Base-by-base conservation (phyloP, 805 yeast species). In the Diddensiella transvaalensis region DNA sequence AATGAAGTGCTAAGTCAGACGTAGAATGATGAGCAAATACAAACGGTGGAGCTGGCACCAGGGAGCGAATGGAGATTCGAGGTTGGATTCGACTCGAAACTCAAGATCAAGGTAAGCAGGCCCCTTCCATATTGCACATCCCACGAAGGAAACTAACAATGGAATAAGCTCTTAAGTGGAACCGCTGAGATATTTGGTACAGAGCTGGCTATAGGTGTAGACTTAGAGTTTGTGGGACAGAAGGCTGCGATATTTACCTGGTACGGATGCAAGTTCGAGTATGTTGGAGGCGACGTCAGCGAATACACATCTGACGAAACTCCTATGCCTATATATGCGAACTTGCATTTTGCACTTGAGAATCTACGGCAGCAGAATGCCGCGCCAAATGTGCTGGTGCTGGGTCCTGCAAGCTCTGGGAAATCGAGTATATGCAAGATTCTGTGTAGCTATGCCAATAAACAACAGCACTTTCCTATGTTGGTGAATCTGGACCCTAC, bases 151-250 rank as follows among this genome's bases (percentile, higher is more conserved):
- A 42, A 17, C 4, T 23, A 15, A n/a, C 8, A 17, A n/a, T 26
- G 4, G 46, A 26, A 40, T 43, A 22, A 60, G 57, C 72, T 83
- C 8, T 49, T 66, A 2, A 68, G 71, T 2, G 99, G 99, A 2
- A 74, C 82, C 2, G 96, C 87, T 1, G 99, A 93, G 68, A 77
- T 89, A 6, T 87, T 85, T 66, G 99, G 99, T 21, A 87, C 96
- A 2, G 99, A 93, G 63, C 75, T 93, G 21, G 86, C 96, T 2
- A 71, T 75, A 38, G 87, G 85, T 49, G 72, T 75, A 0, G 85
- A 80, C 19, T 83, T 80, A 58, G 61, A 66, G 2, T 81, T 86
- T 59, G 65, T 68, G 22, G 83, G 82, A 4, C 68, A 75, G 51
- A 79, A 78, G 46, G 67, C 77, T 3, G 77, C 83, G 11, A 58